Conservation (phyloP, 768 basidiomycete species). For the Trametes villosa region DNA sequence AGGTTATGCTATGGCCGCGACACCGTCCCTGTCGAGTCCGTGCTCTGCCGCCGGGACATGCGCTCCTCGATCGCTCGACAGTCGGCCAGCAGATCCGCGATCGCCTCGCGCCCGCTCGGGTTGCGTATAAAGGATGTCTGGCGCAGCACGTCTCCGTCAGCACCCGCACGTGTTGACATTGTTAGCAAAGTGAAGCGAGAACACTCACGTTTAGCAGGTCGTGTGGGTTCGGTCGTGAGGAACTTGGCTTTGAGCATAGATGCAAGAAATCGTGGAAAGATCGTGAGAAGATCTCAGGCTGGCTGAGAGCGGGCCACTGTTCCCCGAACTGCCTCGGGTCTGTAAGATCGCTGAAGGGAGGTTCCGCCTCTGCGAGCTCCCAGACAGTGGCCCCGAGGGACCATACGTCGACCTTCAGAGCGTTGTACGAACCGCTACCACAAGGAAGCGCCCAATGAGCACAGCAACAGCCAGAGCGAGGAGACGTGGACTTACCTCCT, state of each 20-base stretch:
- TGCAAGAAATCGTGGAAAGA: slow-evolving; percentile 75
- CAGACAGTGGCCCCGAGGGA: slow-evolving; percentile 83
- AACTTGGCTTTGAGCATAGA: slow-evolving; percentile 64
- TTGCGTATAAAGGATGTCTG: slow-evolving; percentile 70
- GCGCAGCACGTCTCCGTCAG: not conserved
- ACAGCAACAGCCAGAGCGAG: not conserved
- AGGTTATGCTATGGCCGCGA: slow-evolving; percentile 32
- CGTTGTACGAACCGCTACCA: slow-evolving; percentile 69
- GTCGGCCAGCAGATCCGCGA: slow-evolving; percentile 66
- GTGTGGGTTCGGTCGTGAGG: slow-evolving; percentile 55
- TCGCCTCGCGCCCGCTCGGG: slow-evolving; percentile 69
- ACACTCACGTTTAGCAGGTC: slow-evolving; percentile 61
- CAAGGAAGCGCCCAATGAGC: not conserved
- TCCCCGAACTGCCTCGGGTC: slow-evolving; percentile 50
- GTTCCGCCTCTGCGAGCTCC: slow-evolving; percentile 78
- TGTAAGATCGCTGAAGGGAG: slow-evolving; percentile 68
- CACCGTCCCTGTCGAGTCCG: slow-evolving; percentile 33
- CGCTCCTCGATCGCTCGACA: slow-evolving; percentile 69
- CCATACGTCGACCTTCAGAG: slow-evolving; percentile 79
- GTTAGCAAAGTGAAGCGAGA: not conserved
- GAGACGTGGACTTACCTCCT: slow-evolving; percentile 54
- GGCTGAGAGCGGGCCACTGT: slow-evolving; percentile 66
- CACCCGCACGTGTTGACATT: not conserved
- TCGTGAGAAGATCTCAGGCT: slow-evolving; percentile 65
- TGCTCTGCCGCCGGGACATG: slow-evolving; percentile 30